phyloP scores from a whole-genome alignment of 441 rosid species.

The Metrosideros polymorpha region DNA sequence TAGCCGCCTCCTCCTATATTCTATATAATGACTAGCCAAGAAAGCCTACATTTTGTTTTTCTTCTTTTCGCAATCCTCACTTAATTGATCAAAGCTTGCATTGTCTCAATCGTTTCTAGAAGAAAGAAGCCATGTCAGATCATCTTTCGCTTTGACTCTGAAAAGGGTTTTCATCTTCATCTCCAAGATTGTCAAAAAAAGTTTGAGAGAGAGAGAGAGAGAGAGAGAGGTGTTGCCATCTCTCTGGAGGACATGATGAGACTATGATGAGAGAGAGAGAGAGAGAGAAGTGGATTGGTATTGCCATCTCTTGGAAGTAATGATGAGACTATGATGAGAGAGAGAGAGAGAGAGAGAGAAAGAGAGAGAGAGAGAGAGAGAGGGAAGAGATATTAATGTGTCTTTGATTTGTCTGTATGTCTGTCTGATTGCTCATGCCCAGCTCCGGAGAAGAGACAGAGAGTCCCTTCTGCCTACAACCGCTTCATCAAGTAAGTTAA shows the following conservation, averaged over 20 bases:
- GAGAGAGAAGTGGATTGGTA: background rate
- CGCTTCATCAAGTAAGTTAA: slow-evolving; percentile 1
- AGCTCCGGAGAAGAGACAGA: slow-evolving; percentile 4
- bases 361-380: background rate
- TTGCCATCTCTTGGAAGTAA: background rate
- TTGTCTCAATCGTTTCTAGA: background rate
- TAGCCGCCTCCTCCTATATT: background rate
- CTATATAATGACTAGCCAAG: background rate
- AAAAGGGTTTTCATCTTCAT: background rate
- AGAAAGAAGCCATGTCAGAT: background rate
- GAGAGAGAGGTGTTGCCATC: background rate
- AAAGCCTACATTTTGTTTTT: background rate
- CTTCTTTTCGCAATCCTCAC: background rate
- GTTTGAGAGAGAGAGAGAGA: background rate
- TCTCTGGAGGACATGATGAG: background rate
- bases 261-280: background rate
- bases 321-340: background rate
- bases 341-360: background rate
- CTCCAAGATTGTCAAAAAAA: background rate
- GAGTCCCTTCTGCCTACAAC: slow-evolving; percentile 2
- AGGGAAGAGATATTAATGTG: background rate
- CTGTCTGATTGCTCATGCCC: background rate
- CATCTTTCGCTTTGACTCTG: background rate
- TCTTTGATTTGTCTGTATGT: background rate
- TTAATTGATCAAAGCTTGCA: background rate